These are phyloP conservation scores for Fusarium decemcellulare DNA, from an alignment of 2,329 filamentous ascomycete species.

Conservation along the genomic window DNA sequence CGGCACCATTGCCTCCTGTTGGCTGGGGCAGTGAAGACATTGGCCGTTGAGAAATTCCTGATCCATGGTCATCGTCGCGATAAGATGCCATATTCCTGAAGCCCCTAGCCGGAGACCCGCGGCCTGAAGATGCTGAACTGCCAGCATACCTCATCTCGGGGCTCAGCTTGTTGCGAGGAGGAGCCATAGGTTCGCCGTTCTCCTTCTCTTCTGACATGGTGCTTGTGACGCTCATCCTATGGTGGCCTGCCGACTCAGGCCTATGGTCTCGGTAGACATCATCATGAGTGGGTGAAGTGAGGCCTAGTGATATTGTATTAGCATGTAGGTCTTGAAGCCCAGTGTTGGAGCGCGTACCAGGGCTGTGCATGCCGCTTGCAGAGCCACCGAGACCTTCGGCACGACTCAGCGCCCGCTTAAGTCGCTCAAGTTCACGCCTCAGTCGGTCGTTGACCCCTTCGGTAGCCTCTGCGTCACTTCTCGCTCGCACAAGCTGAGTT, in stretches of 20 bases:
- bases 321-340: constrained; percentile 21
- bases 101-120: constrained; percentile 72
- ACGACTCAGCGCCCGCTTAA: constrained; percentile 87
- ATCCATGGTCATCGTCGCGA: constrained; percentile 53
- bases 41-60: constrained; percentile 50
- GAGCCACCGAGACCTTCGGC: constrained; percentile 66
- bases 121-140: constrained; percentile 67
- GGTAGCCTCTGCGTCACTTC: constrained; percentile 90
- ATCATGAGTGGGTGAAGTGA: constrained; percentile 69
- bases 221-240: constrained; percentile 75
- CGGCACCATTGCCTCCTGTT: constrained; percentile 58
- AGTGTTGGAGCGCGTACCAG: constrained; percentile 36
- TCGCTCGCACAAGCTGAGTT: constrained; percentile 92
- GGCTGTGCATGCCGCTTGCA: constrained; percentile 55
- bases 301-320: constrained; percentile 45
- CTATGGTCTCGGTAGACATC: constrained; percentile 72
- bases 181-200: constrained; percentile 69
- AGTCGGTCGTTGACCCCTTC: constrained; percentile 89
- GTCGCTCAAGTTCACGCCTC: constrained; percentile 88
- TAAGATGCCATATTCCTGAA: constrained; percentile 57
- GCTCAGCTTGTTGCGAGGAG: constrained; percentile 66
- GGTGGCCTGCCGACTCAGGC: constrained; percentile 57
- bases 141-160: constrained; percentile 67
- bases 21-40: constrained; percentile 55
- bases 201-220: constrained; percentile 83